Evolutionary conservation across 148 eudicot genomes (phyloP), one percentile per base, ranked within the genome.

Genomic region (Hydrangea macrophylla): DNA sequence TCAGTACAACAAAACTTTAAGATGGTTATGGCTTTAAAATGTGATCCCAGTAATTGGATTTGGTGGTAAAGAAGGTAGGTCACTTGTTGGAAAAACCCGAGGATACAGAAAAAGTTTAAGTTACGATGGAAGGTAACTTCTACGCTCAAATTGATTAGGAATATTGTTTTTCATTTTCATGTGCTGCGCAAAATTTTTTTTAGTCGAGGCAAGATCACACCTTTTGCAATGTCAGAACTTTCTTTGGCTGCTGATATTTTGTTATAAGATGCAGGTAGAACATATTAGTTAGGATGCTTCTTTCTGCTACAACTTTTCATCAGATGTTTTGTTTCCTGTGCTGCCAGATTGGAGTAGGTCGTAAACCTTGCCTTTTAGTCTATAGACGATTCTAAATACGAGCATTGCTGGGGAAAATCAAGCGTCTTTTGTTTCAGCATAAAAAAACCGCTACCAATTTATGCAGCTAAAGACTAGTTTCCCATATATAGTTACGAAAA

Each of bases 21-120:
- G 69, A 25, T 73, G 73, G 58, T 70, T 57, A 20, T 33, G 35
- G 28, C 42, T 65, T 40, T 27, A 50, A 50, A 65, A 65, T 53
- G 22, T 70, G 20, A 55, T 62, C 64, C 64, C n/a, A 57, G 5
- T 65, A 26, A 37, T 18, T 70, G 36, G 40, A 26, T 33, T 59
- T 17, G 66, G 27, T 50, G 59, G 66, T 50, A 33, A 36, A 58
- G 44, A 59, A 39, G 55, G 68, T 23, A 67, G 42, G 31, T 71
- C 45, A 63, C 53, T 7, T 32, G 42, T 35, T 45, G n/a, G 5
- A 45, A 45, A 45, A 2, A 13, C 20, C n/a, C 18, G 18, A 13
- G 13, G 18, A 1, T 45, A 45, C 51, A 45, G 18, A 9, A 22
- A 9, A 22, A 23, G 20, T 27, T 30, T 12, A 57, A 30, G 12